phyloP scores from a whole-genome alignment of 768 basidiomycete species.

The Terana coerulea region DNA sequence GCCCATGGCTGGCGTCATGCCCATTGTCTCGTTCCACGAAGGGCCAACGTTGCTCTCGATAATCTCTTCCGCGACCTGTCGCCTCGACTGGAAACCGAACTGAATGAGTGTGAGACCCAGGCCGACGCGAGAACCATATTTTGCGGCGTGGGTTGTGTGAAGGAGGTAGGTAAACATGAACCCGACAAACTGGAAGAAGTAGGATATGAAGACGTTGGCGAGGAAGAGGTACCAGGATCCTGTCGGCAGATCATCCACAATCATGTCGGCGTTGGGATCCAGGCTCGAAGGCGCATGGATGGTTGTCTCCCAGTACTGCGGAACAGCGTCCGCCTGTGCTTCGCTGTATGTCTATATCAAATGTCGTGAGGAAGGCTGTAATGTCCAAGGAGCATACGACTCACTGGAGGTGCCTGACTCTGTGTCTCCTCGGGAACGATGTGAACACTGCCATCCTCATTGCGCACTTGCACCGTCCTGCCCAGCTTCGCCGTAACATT shows the following conservation, averaged over 20 bases:
- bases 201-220: slow-evolving; percentile 79
- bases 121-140: slow-evolving; percentile 90
- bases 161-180: slow-evolving; percentile 92
- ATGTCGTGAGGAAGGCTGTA: too few species aligned
- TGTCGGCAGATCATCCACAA: slow-evolving; percentile 89
- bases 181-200: slow-evolving; percentile 96
- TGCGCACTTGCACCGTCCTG: slow-evolving; percentile 38
- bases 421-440: slow-evolving; percentile 78
- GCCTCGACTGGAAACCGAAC: slow-evolving; percentile 56
- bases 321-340: slow-evolving; percentile 87
- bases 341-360: slow-evolving; percentile 80
- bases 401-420: slow-evolving; percentile 82
- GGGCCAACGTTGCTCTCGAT: slow-evolving; percentile 12
- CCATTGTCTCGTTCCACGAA: slow-evolving; percentile 16
- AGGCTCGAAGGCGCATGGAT: slow-evolving; percentile 70
- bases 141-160: slow-evolving; percentile 87
- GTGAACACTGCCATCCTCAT: slow-evolving; percentile 53
- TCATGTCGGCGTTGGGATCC: slow-evolving; percentile 57
- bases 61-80: slow-evolving; percentile 9
- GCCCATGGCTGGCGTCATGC: slow-evolving; percentile 5
- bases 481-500: slow-evolving; percentile 90
- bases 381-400: slow-evolving; percentile 30
- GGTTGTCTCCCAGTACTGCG: slow-evolving; percentile 96
- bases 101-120: slow-evolving; percentile 96
- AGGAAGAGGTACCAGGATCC: slow-evolving; percentile 74